Base-by-base conservation (phyloP, 345 rosid species). In the Eucalyptus cloeziana region DNA sequence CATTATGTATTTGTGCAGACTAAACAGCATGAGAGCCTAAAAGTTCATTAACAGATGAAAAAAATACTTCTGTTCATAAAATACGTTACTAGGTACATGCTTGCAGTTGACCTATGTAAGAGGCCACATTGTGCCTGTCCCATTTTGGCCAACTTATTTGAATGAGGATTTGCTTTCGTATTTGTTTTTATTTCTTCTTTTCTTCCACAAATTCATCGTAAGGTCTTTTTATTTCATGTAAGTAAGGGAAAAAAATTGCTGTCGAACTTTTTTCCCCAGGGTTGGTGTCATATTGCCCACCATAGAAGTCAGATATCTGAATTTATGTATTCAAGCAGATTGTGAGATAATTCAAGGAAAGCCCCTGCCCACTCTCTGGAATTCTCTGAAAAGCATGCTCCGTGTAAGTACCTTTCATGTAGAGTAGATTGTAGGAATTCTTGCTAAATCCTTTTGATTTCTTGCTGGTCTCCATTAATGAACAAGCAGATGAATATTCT, bases 311-410 rank as follows among this genome's bases (percentile, higher is more conserved):
- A 93, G 98, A 90, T 96, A 92, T 88, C 89, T 86, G 56, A 91
- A 95, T 86, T 90, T 96, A 43, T 86, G 91, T 10, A 95, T 97
- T 17, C 96, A 94, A 89, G 95, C 96, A 58, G 92, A 94, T 50
- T 95, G 96, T 37, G 93, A 94, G 86, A 93, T 96, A 27, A 93
- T 96, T 86, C 91, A 91, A 85, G 97, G 98, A 69, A 96, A 93
- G 92, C 95, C 98, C 1, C 97, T 97, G 87, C 97, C 99, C 40
- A 96, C 97, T 76, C 92, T 97, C 9, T 96, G 98, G 97, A 96
- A 94, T 89, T 90, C 96, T 24, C 80, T 92, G 10, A 94, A 87
- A 92, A 83, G 86, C 86, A 13, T 91, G 49, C n/a, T 95, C 89
- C 83, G 89, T 76, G 99, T 95, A 87, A 95, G 97, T 93, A 85